Conservation (phyloP, 192 early-diverging fungal species). For the Globomyces pollinis-pini region DNA sequence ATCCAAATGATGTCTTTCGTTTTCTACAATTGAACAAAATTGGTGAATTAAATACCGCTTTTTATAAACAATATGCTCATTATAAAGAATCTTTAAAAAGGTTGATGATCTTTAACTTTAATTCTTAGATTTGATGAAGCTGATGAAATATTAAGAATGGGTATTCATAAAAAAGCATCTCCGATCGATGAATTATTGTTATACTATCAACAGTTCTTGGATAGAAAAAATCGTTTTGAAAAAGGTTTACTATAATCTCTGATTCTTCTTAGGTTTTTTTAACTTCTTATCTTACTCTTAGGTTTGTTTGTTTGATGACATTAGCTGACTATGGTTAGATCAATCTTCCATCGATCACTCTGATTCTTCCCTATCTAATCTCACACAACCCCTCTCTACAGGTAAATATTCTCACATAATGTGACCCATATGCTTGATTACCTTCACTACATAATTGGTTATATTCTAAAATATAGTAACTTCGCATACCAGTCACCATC, state of each 20-base stretch:
- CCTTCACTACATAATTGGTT: too few relatives aligned
- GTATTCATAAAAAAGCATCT: conserved; percentile 61
- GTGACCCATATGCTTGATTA: too few relatives aligned
- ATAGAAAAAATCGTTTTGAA: conserved; percentile 1
- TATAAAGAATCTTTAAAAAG: conserved; percentile 42
- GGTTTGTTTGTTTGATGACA: too few relatives aligned
- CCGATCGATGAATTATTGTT: conserved; percentile 58
- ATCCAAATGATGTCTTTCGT: conserved; percentile 65
- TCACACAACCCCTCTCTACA: neutral
- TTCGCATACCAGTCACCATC: too few relatives aligned
- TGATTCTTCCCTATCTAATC: too few relatives aligned
- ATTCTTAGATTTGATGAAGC: conserved; percentile 56
- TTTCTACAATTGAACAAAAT: conserved; percentile 67
- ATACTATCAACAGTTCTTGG: conserved; percentile 33
- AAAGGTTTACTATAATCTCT: neutral
- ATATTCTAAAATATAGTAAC: too few relatives aligned
- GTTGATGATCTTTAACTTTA: too few relatives aligned
- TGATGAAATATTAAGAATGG: conserved; percentile 55
- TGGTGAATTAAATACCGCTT: conserved; percentile 52
- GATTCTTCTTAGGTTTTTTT: too few relatives aligned
- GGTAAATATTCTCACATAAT: neutral
- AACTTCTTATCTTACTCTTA: too few relatives aligned
- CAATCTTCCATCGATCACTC: too few relatives aligned
- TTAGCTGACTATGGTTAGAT: too few relatives aligned
- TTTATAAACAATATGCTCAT: conserved; percentile 70